These are phyloP conservation scores for Pseudevernia furfuracea DNA, from an alignment of 495 filamentous ascomycete genomes.

Conservation along the genomic window DNA sequence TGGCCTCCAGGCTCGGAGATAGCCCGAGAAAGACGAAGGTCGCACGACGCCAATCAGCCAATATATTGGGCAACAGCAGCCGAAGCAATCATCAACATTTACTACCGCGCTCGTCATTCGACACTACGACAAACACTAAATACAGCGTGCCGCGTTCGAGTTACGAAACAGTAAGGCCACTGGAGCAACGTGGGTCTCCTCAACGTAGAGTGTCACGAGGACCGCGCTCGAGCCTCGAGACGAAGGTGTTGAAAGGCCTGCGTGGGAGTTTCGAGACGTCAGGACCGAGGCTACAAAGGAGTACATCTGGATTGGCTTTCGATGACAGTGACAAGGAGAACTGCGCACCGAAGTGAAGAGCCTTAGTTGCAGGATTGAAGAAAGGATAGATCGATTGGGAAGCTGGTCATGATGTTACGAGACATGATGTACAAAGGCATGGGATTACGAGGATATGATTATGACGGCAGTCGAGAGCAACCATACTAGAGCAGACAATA, in stretches of 20 bases:
- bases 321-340: slow-evolving; percentile 20
- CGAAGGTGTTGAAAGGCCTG: slow-evolving; percentile 5
- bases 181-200: slow-evolving; percentile 1
- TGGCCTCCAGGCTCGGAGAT: background rate
- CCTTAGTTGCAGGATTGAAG: background rate
- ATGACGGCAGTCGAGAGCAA: background rate
- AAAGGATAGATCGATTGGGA: background rate
- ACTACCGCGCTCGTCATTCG: slow-evolving; percentile 11
- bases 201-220: slow-evolving; percentile 6
- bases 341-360: background rate
- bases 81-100: slow-evolving; percentile 3
- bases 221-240: slow-evolving; percentile 17
- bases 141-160: slow-evolving; percentile 12
- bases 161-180: slow-evolving; percentile 10
- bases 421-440: slow-evolving; percentile 4
- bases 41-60: slow-evolving; percentile 20
- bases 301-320: slow-evolving; percentile 22
- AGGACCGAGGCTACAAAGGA: slow-evolving; percentile 24
- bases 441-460: background rate
- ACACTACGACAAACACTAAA: slow-evolving; percentile 11
- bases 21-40: slow-evolving; percentile 12
- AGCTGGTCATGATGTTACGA: background rate
- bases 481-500: background rate
- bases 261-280: slow-evolving; percentile 3
- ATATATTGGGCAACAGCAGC: background rate